A percentile compares a stretch with the other conserved stretches of the same genome.
Conservation (phyloP, 2,329 filamentous ascomycete species). For the Microcyclospora tardicrescens region DNA sequence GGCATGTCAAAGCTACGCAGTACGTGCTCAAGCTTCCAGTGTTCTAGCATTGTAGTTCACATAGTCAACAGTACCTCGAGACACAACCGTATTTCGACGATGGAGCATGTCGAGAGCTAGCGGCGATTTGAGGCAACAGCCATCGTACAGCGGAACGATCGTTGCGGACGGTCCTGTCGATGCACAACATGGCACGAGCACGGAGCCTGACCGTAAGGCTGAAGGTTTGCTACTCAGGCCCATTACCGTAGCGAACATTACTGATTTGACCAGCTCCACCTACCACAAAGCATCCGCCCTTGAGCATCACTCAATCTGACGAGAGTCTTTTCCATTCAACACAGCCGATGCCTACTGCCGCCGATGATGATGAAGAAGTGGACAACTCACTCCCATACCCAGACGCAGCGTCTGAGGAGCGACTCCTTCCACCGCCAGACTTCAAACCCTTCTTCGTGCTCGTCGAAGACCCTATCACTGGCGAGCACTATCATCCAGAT, state of each 20-base stretch:
- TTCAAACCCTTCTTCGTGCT: slow-evolving; percentile 80
- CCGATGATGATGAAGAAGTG: neutral
- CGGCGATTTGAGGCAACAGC: too few species aligned
- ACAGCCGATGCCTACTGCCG: neutral
- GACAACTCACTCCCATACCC: slow-evolving; percentile 1
- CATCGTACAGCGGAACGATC: too few species aligned
- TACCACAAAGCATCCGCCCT: neutral
- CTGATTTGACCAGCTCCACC: neutral
- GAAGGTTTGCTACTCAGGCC: too few species aligned
- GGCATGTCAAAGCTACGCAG: slow-evolving; percentile 7
- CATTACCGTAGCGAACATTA: too few species aligned
- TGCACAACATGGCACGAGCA: too few species aligned
- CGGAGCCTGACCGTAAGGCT: too few species aligned
- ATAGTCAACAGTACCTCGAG: neutral
- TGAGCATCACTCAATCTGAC: neutral
- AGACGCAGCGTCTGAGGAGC: slow-evolving; percentile 3
- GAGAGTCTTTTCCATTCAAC: slow-evolving; percentile 3
- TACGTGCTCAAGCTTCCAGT: too few species aligned
- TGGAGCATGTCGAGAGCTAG: slow-evolving; percentile 3
- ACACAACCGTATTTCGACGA: neutral
- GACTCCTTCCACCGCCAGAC: slow-evolving; percentile 25
- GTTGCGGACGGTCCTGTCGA: too few species aligned
- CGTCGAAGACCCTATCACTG: slow-evolving; percentile 60
- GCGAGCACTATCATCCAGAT: slow-evolving; percentile 67
- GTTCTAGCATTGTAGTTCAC: neutral